phyloP scores from a whole-genome alignment of 2,329 filamentous ascomycete genomes.

The Aspergillus chevalieri region DNA sequence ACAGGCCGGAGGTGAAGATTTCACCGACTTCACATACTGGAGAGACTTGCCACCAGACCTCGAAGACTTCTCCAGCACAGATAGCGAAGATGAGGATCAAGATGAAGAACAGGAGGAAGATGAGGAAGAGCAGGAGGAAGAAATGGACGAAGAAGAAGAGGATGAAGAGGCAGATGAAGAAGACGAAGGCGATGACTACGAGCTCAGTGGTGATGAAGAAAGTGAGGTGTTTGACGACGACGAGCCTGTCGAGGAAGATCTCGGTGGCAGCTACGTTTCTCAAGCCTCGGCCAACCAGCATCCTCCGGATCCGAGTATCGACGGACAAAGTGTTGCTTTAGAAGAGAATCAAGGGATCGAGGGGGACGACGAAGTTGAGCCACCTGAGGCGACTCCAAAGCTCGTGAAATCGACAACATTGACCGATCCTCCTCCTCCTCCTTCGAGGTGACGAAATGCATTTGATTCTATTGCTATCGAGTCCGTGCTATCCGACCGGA shows the following conservation, averaged over 20 bases:
- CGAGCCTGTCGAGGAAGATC: slow-evolving; percentile 48
- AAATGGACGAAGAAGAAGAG: slow-evolving; percentile 41
- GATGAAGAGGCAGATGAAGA: slow-evolving; percentile 44
- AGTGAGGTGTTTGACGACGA: slow-evolving; percentile 45
- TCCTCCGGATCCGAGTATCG: slow-evolving; percentile 40
- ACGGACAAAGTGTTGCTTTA: slow-evolving; percentile 32
- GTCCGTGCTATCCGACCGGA: neutral
- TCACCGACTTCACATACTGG: slow-evolving; percentile 97
- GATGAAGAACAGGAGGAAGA: slow-evolving; percentile 47
- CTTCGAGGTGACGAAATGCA: neutral
- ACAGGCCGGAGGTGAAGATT: slow-evolving; percentile 85
- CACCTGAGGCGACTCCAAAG: neutral
- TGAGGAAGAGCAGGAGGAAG: slow-evolving; percentile 44
- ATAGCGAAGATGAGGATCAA: slow-evolving; percentile 52
- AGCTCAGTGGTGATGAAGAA: slow-evolving; percentile 36
- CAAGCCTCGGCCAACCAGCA: slow-evolving; percentile 41
- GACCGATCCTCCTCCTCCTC: neutral
- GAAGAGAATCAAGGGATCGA: slow-evolving; percentile 14
- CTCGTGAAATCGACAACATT: neutral
- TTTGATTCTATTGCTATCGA: neutral
- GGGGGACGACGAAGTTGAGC: slow-evolving; percentile 13
- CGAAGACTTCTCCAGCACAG: slow-evolving; percentile 82
- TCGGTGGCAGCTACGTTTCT: slow-evolving; percentile 32
- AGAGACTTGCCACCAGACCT: slow-evolving; percentile 75
- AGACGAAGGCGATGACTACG: slow-evolving; percentile 33